These are phyloP conservation scores for Teunomyces gatunensis DNA, from an alignment of 805 yeast genomes.

Conservation along the genomic window DNA sequence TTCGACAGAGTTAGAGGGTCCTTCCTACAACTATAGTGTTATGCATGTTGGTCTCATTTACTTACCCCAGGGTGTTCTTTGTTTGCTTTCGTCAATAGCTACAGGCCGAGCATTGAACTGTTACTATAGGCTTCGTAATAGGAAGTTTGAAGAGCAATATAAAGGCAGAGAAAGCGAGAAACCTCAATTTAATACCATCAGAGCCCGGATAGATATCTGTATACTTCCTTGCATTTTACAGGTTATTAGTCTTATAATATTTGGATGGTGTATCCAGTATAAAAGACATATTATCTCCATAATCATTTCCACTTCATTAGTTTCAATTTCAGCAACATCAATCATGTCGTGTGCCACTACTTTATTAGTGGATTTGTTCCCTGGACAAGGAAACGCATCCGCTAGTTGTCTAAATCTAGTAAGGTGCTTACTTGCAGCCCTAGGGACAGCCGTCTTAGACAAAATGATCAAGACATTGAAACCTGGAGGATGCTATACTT, in stretches of 20 bases:
- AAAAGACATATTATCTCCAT: constrained; percentile 51
- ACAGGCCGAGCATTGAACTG: constrained; percentile 59
- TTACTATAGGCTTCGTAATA: constrained; percentile 37
- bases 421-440: constrained; percentile 70
- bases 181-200: constrained; percentile 49
- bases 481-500: constrained; percentile 73
- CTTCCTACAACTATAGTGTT: constrained; percentile 50
- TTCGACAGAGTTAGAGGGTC: constrained; percentile 50
- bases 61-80: constrained; percentile 70
- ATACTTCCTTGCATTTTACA: constrained; percentile 41
- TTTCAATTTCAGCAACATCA: constrained; percentile 55
- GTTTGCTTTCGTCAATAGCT: constrained; percentile 55
- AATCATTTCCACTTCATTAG: constrained; percentile 54
- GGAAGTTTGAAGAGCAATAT: constrained; percentile 24
- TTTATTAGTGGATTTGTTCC: constrained; percentile 69
- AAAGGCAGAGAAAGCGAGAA: neutral
- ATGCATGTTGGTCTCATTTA: constrained; percentile 68
- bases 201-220: constrained; percentile 49
- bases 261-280: constrained; percentile 70
- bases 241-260: constrained; percentile 45
- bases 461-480: constrained; percentile 56
- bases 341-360: constrained; percentile 59
- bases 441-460: constrained; percentile 63
- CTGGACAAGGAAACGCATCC: constrained; percentile 67
- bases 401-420: constrained; percentile 68